Evolutionary conservation across 2,329 filamentous ascomycete genomes (phyloP), one percentile per base, ranked within the genome.

Genomic region (Onygenales sp.): DNA sequence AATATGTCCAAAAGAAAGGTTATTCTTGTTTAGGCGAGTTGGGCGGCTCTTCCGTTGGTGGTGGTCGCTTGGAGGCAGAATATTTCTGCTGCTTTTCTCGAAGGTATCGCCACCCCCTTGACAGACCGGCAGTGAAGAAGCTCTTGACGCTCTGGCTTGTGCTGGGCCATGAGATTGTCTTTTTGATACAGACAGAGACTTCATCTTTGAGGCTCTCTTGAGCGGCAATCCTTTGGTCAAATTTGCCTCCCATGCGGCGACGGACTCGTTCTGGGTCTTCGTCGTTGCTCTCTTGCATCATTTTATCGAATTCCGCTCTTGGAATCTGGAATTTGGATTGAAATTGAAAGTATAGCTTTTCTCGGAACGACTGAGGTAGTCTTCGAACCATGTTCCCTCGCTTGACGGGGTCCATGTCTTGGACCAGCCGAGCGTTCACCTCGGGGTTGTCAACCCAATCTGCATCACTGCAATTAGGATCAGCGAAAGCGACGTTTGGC

Each of bases 351-450:
- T 98, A 98, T 0, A 98, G 76, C 55, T 89, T 91, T 52, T 87
- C 82, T 39, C 93, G 83, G 77, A 98, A 97, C 5, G 84, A 79
- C 62, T 86, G 86, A 3, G 93, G 93, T 9, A 98, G 76, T 10
- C 93, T 85, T 4, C 93, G 84, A 8, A 98, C 92, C 88, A 98
- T 98, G 70, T 98, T 98, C 14, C 88, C 89, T 54, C 93, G 84
- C 64, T 87, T 90, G 54, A 88, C 74, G 0, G 91, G 88, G 62
- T 95, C 88, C 90, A 97, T 94, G 63, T 97, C 90, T 70, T 98
- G 93, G 42, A 79, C 77, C 17, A 98, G 75, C 13, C 74, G 77
- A 59, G 88, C 78, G 59, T 93, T 83, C 31, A 81, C 76, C 10
- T 77, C 71, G 0, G 79, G 71, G 58, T 86, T 82, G 50, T 81